Evolutionary conservation across 2,329 filamentous ascomycete species (phyloP).

Genomic region (Fusarium nanum): DNA sequence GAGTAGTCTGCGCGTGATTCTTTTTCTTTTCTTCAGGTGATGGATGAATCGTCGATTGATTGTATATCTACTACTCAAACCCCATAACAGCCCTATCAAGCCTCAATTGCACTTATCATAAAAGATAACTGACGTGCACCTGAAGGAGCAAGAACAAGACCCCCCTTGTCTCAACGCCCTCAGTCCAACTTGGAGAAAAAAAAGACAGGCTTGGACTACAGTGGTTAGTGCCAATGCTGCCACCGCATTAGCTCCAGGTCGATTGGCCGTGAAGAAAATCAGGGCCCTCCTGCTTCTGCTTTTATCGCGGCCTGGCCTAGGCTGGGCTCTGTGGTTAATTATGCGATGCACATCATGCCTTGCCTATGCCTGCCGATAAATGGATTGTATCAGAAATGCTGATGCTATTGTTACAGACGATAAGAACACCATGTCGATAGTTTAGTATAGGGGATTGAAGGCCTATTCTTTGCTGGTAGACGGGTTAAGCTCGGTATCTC

Average conservation of each 20-base stretch:
- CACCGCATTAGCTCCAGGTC: conserved; percentile 39
- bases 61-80: background rate
- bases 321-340: background rate
- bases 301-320: background rate
- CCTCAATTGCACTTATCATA: background rate
- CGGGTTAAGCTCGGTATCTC: conserved; percentile 12
- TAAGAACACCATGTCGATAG: background rate
- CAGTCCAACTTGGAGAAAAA: background rate
- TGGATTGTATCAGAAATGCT: background rate
- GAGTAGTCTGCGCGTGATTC: conserved; percentile 5
- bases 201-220: background rate
- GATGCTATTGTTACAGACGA: background rate
- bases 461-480: background rate
- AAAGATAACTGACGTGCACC: background rate
- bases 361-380: background rate
- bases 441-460: background rate
- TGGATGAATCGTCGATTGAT: background rate
- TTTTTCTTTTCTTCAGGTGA: background rate
- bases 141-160: background rate
- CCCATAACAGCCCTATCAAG: background rate
- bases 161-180: conserved; percentile 32
- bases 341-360: background rate
- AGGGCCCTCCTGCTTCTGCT: conserved; percentile 5
- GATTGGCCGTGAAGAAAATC: conserved; percentile 32
- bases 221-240: conserved; percentile 31